These are phyloP conservation scores for Candida sithepensis DNA, from an alignment of 805 yeast genomes.

Conservation along the genomic window DNA sequence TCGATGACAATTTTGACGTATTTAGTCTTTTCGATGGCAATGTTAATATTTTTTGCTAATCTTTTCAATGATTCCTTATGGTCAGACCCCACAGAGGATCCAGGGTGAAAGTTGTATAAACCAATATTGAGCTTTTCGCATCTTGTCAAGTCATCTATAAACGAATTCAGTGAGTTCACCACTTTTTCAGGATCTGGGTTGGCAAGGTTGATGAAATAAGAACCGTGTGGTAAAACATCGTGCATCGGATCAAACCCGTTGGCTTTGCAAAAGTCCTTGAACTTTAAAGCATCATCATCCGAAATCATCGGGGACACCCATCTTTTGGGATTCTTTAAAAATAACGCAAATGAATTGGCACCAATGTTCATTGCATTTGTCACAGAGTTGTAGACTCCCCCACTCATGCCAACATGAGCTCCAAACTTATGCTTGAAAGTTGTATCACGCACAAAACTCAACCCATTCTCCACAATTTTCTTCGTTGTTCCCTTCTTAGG, in stretches of 20 bases:
- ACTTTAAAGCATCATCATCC: conserved; percentile 62
- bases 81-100: conserved; percentile 73
- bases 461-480: conserved; percentile 13
- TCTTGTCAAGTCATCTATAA: conserved; percentile 80
- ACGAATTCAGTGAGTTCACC: conserved; percentile 67
- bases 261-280: conserved; percentile 58
- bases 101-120: conserved; percentile 89
- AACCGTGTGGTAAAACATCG: conserved; percentile 91
- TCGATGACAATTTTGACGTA: conserved; percentile 88
- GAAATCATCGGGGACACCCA: conserved; percentile 85
- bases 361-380: conserved; percentile 46
- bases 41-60: conserved; percentile 76
- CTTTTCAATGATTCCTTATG: conserved; percentile 59
- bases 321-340: conserved; percentile 82
- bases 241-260: conserved; percentile 68
- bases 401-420: conserved; percentile 83
- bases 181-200: conserved; percentile 84
- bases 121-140: conserved; percentile 87
- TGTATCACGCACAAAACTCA: conserved; percentile 40
- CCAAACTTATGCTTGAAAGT: conserved; percentile 62
- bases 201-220: conserved; percentile 88
- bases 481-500: conserved; percentile 18
- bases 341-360: conserved; percentile 85
- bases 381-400: conserved; percentile 50
- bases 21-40: conserved; percentile 66